Conservation (phyloP, 2,329 filamentous ascomycete species). For the Rhynchosporium agropyri region DNA sequence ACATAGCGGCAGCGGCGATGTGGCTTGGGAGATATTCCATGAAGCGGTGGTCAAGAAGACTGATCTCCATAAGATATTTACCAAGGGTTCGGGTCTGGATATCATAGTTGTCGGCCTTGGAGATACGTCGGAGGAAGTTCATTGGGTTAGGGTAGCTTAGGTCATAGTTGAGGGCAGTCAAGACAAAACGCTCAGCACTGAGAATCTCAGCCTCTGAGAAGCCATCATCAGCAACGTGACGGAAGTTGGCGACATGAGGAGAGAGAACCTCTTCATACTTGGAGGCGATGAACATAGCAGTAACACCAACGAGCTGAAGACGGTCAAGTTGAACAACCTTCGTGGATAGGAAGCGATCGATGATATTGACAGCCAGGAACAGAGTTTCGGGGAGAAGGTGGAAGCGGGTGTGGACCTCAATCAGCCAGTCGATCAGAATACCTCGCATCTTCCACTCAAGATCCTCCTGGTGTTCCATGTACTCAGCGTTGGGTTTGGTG, state of each 20-base stretch:
- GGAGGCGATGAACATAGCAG: conserved; percentile 98
- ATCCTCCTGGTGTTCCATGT: conserved; percentile 94
- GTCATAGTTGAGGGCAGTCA: conserved; percentile 90
- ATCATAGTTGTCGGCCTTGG: conserved; percentile 99
- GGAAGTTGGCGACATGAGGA: conserved; percentile 95
- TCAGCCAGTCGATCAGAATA: conserved; percentile 96
- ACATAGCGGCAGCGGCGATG: conserved; percentile 92
- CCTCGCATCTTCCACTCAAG: conserved; percentile 99
- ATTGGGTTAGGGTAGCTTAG: conserved; percentile 99
- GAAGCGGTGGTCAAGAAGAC: conserved; percentile 91
- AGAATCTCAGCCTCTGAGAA: conserved; percentile 95
- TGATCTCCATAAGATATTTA: conserved; percentile 98
- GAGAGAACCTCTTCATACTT: conserved; percentile 99
- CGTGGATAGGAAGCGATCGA: conserved; percentile 93
- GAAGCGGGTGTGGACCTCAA: conserved; percentile 97
- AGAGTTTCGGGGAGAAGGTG: conserved; percentile 93
- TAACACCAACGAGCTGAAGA: conserved; percentile 94
- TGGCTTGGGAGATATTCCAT: conserved; percentile 88
- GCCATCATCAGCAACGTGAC: conserved; percentile 93
- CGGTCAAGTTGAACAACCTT: conserved; percentile 97
- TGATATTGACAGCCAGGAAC: conserved; percentile 96
- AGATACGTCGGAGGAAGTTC: conserved; percentile 99
- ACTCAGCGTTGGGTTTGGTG: conserved; percentile 85
- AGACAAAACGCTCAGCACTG: conserved; percentile 93
- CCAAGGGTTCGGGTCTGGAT: conserved; percentile 95